Evolutionary conservation across 1,284 basidiomycete species (phyloP), one percentile per base, ranked within the genome.

Genomic region (Apiotrichum sp.): DNA sequence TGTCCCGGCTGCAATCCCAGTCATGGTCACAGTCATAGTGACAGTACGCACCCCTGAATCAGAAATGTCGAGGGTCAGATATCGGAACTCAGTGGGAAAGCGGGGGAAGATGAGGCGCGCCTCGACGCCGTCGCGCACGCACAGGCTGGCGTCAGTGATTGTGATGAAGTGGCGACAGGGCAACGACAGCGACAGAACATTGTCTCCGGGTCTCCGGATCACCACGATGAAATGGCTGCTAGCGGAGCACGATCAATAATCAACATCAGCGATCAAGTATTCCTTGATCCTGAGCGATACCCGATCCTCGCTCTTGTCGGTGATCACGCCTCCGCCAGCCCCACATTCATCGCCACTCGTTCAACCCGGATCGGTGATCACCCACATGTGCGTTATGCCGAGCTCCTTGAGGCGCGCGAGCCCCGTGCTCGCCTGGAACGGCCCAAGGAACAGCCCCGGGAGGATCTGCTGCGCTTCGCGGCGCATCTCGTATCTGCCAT

Each of bases 401-500:
- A 87, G 80, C 1, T 72, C 74, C 53, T 80, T 76, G 33, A 97
- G 82, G 3, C 81, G 82, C 14, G 84, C 80, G 14, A 89, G 75
- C 4, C 87, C 86, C 66, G 89, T 90, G 2, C 89, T 89, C 3
- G 87, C 86, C 65, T 91, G 87, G 64, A 93, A 90, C 1, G 92
- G 91, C 0, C 93, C 93, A 2, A 96, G 83, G 45, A 84, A 82
- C 42, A 97, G 82, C 9, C 84, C 84, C 3, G 89, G 89, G 0
- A 95, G 79, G 65, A 96, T 92, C 73, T 92, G 85, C 77, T 97
- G 93, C 62, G 90, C 91, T 69, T 93, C 86, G 45, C 92, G 79
- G 43, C 93, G 82, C 93, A 96, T 96, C 74, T 96, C 92, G 69
- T 96, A 96, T 70, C 89, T 93, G 54, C 9, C 10, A 22, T 22